These are phyloP conservation scores for Sicyos baderoa DNA, from an alignment of 306 rosid genomes.

Conservation along the genomic window DNA sequence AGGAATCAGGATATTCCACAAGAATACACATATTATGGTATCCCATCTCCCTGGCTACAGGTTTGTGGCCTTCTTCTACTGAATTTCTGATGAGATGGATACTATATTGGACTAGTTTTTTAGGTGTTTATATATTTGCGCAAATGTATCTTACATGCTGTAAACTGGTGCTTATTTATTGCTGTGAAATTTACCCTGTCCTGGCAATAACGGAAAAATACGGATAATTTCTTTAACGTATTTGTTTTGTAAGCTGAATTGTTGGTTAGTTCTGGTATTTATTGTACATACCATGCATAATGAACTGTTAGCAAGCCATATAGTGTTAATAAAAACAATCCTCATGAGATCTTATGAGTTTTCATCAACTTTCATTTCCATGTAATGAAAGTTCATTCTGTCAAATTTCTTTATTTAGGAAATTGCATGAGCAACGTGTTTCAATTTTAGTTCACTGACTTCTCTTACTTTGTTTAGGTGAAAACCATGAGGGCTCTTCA, in stretches of 20 bases:
- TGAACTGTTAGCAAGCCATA: not conserved
- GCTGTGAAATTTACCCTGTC: not conserved
- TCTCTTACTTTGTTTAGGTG: conserved; percentile 48
- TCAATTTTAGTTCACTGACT: not conserved
- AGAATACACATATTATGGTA: conserved; percentile 97
- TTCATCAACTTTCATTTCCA: conserved; percentile 2
- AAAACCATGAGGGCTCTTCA: conserved; percentile 98
- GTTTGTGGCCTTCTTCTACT: conserved; percentile 40
- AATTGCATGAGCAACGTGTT: not conserved
- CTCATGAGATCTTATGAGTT: not conserved
- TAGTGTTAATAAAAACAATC: not conserved
- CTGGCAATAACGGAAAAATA: not conserved
- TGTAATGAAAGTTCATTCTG: not conserved
- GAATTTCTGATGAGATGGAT: conserved; percentile 3
- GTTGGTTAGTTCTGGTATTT: not conserved
- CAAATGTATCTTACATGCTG: not conserved
- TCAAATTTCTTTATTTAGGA: not conserved
- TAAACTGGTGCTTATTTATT: not conserved
- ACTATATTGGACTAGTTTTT: not conserved
- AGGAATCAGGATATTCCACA: conserved; percentile 97
- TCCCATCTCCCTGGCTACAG: conserved; percentile 99
- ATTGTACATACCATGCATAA: not conserved
- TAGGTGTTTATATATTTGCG: not conserved
- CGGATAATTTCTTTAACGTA: not conserved
- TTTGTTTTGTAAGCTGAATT: not conserved